phyloP scores from a whole-genome alignment of 768 basidiomycete genomes.

The Phlegmacium glaucopus region DNA sequence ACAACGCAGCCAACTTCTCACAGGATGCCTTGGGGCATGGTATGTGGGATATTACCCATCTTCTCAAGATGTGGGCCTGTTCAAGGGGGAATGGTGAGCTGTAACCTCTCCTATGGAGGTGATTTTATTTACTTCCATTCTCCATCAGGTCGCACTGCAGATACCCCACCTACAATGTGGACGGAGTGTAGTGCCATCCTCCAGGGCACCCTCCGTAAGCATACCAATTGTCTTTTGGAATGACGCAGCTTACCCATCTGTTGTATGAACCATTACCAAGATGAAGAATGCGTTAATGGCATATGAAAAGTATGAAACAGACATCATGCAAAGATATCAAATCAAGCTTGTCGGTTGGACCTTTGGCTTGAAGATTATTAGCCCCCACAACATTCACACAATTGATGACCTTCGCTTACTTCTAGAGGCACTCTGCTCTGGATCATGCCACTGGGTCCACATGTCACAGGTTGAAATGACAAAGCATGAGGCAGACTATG shows the following conservation, averaged over 20 bases:
- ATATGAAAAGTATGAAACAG: conserved; percentile 1
- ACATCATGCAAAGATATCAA: background rate
- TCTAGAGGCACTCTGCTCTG: background rate
- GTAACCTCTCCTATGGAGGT: background rate
- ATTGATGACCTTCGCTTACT: conserved; percentile 2
- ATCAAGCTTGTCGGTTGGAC: conserved; percentile 5
- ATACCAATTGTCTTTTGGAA: background rate
- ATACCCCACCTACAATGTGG: background rate
- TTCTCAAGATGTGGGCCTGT: background rate
- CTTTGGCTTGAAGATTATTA: background rate
- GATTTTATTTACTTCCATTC: background rate
- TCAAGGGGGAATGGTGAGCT: background rate
- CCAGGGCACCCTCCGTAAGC: background rate
- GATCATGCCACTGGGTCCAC: conserved; percentile 2
- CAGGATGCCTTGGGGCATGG: background rate
- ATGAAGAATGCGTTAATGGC: conserved; percentile 5
- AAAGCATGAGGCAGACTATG: background rate
- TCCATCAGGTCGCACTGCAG: background rate
- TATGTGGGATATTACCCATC: background rate
- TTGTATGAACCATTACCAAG: background rate
- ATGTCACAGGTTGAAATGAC: conserved; percentile 1
- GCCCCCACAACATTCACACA: background rate
- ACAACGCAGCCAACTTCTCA: background rate
- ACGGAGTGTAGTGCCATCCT: background rate
- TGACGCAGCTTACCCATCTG: background rate